A percentile compares a stretch with the other conserved stretches of the same genome.
Conservation (phyloP, 352 stramenopile species). For the Phytophthora parvispora region DNA sequence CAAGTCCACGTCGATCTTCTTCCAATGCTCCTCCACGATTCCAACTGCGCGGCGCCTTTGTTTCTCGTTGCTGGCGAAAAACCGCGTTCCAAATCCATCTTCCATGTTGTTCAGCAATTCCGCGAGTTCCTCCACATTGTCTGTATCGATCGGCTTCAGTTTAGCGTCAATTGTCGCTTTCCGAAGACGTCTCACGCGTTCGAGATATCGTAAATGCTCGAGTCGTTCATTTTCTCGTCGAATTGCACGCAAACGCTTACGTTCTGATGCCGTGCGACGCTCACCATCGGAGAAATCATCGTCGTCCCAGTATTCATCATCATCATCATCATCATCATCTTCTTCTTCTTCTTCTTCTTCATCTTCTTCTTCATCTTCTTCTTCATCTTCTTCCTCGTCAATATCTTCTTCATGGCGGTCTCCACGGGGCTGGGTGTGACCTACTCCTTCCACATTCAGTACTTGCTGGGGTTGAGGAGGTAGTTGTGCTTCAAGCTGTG, state of each 20-base stretch:
- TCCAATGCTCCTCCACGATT: slow-evolving; percentile 37
- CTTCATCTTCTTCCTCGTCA: no score
- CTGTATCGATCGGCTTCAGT: not conserved
- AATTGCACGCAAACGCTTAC: not conserved
- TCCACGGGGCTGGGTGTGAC: not conserved
- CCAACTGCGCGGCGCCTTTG: not conserved
- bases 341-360: not conserved
- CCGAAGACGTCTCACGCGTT: not conserved
- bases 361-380: not conserved
- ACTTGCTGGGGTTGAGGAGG: not conserved
- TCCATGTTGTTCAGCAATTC: slow-evolving; percentile 21
- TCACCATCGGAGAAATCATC: not conserved
- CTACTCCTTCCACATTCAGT: not conserved
- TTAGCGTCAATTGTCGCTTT: not conserved
- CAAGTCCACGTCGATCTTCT: slow-evolving; percentile 29
- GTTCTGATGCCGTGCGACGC: not conserved
- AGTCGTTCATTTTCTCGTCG: not conserved
- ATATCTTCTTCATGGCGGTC: not conserved
- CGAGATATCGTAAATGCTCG: not conserved
- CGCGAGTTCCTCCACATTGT: not conserved
- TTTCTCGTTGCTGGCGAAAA: slow-evolving; percentile 10
- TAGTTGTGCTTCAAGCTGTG: not conserved
- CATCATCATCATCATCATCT: not conserved
- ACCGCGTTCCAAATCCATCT: slow-evolving; percentile 18
- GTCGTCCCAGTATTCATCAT: not conserved